Base-by-base conservation (phyloP, 257 asterid species). In the Orobanche coerulescens region DNA sequence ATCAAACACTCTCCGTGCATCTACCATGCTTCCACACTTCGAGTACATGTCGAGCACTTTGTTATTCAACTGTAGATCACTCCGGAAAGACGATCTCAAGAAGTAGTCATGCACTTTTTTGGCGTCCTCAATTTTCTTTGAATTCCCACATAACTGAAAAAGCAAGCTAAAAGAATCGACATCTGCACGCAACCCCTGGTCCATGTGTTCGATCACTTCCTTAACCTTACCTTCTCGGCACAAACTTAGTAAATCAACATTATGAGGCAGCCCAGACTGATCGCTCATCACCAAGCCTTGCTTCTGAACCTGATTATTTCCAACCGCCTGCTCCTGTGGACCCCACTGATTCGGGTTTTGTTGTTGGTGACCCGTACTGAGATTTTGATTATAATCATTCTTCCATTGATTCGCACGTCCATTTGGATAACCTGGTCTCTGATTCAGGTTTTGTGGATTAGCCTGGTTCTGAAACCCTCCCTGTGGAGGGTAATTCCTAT, bases 41-140 rank as follows among this genome's bases (percentile, higher is more conserved):
- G 94, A 76, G 58, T 84, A 92, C 98, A 92, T 84, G 8, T 83
- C 85, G 2, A 92, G 79, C 59, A 88, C 88, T 82, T 76, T 81
- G 64, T 92, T 86, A 20, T 64, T 83, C 81, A 92, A 73, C 23
- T 64, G 72, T 42, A 81, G 74, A 56, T 86, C 91, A 61, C 86
- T 49, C 81, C 98, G 76, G 62, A 67, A 84, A 24, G 79, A 65
- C 14, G 98, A 92, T 73, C 94, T 77, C 75, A 92, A 70, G 66
- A 86, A 80, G 81, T 84, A 88, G 74, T 92, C 97, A 3, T 92
- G 95, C 75, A 84, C 89, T 70, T 81, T 81, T 79, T 88, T 89
- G 0, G 97, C 98, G 54, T 92, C 97, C 74, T 85, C 97, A 57
- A 76, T 71, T 37, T 84, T 84, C 82, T 85, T 88, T 2, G 86